phyloP scores from a whole-genome alignment of 768 basidiomycete species.

The Leccinum broughii region DNA sequence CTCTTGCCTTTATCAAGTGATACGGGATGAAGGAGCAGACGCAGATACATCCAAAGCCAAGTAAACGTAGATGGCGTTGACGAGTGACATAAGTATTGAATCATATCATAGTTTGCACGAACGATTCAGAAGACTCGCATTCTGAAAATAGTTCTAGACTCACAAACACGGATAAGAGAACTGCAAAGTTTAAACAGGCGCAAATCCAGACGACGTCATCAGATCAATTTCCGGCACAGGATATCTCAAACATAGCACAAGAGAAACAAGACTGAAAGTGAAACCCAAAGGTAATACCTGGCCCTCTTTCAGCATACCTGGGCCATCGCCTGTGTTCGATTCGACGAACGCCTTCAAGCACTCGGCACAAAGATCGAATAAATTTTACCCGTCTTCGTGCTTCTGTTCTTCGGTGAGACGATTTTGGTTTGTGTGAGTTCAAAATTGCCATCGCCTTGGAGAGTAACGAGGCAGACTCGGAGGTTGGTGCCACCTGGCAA shows the following conservation, averaged over 20 bases:
- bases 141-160: constrained; percentile 35
- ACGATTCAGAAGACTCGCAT: neutral
- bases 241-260: neutral
- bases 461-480: constrained; percentile 94
- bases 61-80: neutral
- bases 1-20: constrained; percentile 62
- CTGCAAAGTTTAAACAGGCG: constrained; percentile 34
- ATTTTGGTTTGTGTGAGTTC: constrained; percentile 97
- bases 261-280: constrained; percentile 62
- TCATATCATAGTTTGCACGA: neutral
- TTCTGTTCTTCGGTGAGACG: constrained; percentile 97
- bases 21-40: neutral
- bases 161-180: constrained; percentile 96
- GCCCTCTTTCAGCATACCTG: constrained; percentile 49
- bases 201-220: constrained; percentile 1
- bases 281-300: constrained; percentile 83
- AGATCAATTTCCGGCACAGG: neutral
- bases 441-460: constrained; percentile 93
- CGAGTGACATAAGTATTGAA: neutral
- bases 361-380: constrained; percentile 98
- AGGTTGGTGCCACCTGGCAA: constrained; percentile 86
- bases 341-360: constrained; percentile 88
- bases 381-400: constrained; percentile 90
- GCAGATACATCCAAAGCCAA: neutral
- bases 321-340: constrained; percentile 59